These are phyloP conservation scores for Fusarium circinatum DNA, from an alignment of 2,329 filamentous ascomycete species.

Conservation along the genomic window DNA sequence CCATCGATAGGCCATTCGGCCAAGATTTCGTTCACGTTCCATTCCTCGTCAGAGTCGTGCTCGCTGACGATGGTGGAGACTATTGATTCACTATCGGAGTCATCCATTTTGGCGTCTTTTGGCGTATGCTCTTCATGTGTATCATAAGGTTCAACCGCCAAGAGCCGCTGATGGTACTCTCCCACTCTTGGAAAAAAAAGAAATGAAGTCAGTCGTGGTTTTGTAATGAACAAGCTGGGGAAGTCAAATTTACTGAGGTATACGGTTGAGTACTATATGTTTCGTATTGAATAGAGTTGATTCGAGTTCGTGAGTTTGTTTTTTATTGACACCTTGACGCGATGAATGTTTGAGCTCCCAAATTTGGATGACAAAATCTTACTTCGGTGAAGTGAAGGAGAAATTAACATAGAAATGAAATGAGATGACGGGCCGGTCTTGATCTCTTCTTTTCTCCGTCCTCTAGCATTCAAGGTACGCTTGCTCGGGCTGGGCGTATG, in stretches of 20 bases:
- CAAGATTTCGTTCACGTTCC: constrained; percentile 62
- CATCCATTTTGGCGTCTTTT: constrained; percentile 7
- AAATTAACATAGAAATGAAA: not conserved
- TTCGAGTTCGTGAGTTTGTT: not conserved
- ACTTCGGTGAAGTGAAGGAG: not conserved
- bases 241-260: not conserved
- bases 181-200: not conserved
- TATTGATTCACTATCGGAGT: constrained; percentile 46
- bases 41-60: constrained; percentile 56
- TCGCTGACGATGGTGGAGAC: constrained; percentile 49
- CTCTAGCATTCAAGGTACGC: not conserved
- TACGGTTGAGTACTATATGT: not conserved
- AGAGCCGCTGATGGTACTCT: not conserved
- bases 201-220: not conserved
- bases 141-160: not conserved
- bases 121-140: not conserved
- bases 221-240: not conserved
- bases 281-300: not conserved
- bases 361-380: not conserved
- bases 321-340: not conserved
- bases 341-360: not conserved
- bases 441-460: not conserved
- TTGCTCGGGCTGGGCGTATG: not conserved
- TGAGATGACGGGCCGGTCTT: not conserved
- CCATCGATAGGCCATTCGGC: constrained; percentile 53